Conservation (phyloP, 495 filamentous ascomycete species). For the Neurospora sp. region DNA sequence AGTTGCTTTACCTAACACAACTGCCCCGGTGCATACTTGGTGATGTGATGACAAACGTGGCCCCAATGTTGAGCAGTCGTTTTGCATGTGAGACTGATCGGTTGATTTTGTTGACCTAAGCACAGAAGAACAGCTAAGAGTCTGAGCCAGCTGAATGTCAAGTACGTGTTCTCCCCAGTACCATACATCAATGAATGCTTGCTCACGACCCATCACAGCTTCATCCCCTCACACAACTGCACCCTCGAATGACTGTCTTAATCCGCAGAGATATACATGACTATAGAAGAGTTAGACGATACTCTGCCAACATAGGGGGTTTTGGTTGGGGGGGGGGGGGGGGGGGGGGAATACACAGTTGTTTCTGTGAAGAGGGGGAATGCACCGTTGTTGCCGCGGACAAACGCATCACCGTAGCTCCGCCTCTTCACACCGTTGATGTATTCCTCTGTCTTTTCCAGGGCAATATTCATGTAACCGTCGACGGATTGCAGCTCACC, state of each 20-base stretch:
- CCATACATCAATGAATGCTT: not conserved
- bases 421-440: conserved; percentile 71
- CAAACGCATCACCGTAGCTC: conserved; percentile 89
- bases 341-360: conserved; percentile 52
- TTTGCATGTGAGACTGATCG: not conserved
- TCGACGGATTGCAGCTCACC: conserved; percentile 96
- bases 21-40: not conserved
- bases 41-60: not conserved
- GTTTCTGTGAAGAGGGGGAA: conserved; percentile 45
- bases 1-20: not conserved
- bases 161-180: not conserved
- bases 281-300: conserved; percentile 23
- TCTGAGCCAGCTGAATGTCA: not conserved
- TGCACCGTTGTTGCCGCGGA: conserved; percentile 90
- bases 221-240: not conserved
- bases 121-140: not conserved
- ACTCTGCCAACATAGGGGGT: not conserved
- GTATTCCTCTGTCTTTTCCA: conserved; percentile 89
- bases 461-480: conserved; percentile 97
- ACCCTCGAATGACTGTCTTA: conserved; percentile 12
- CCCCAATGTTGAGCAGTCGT: not conserved
- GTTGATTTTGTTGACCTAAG: not conserved
- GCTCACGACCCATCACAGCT: not conserved
- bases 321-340: no score
- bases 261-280: conserved; percentile 71